phyloP scores from a whole-genome alignment of 768 basidiomycete genomes.

The Pholiota conissans region DNA sequence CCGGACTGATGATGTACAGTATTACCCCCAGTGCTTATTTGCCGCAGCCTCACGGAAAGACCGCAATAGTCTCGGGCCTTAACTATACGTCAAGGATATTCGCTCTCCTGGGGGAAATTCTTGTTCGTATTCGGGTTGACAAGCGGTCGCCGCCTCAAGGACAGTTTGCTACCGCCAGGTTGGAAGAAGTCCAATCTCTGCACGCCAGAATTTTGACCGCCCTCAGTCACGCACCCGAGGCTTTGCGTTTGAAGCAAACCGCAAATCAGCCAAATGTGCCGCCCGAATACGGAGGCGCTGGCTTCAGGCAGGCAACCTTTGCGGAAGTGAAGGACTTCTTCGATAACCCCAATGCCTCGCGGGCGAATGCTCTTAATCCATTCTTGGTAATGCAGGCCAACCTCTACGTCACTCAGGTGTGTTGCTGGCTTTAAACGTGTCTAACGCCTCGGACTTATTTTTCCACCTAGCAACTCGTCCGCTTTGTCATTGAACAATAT shows the following conservation, averaged over 20 bases:
- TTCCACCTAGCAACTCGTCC: constrained; percentile 76
- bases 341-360: constrained; percentile 84
- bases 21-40: constrained; percentile 85
- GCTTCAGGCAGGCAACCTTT: constrained; percentile 81
- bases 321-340: constrained; percentile 91
- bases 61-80: constrained; percentile 81
- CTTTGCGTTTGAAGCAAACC: constrained; percentile 65
- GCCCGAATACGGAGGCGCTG: constrained; percentile 65
- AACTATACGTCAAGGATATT: constrained; percentile 88
- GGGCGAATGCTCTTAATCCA: constrained; percentile 83
- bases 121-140: constrained; percentile 84
- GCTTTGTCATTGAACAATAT: constrained; percentile 91
- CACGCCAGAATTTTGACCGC: constrained; percentile 76
- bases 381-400: constrained; percentile 94
- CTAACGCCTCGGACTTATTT: background rate
- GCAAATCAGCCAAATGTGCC: constrained; percentile 49
- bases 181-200: constrained; percentile 83
- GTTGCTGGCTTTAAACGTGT: constrained; percentile 12
- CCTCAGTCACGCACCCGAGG: constrained; percentile 74
- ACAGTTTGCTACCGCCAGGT: constrained; percentile 78
- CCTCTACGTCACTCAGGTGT: constrained; percentile 87
- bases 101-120: constrained; percentile 81
- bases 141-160: constrained; percentile 85
- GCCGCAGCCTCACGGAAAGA: constrained; percentile 85
- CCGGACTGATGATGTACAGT: constrained; percentile 38